Evolutionary conservation across 2,329 filamentous ascomycete species (phyloP).

Genomic region (Fusarium hostae): DNA sequence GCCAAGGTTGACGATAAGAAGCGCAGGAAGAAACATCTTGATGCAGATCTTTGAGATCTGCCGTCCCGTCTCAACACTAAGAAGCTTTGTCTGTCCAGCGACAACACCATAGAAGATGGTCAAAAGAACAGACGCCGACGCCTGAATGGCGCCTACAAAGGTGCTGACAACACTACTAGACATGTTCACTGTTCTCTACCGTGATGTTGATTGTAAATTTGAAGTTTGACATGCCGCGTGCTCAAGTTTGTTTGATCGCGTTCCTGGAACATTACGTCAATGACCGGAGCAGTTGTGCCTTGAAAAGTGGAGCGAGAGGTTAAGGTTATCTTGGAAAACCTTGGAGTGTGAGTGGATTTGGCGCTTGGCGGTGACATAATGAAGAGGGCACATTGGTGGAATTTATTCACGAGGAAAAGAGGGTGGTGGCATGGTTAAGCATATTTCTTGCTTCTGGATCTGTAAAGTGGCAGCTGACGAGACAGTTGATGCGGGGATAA

Average conservation of each 20-base stretch:
- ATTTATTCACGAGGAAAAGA: neutral
- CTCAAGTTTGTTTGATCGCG: neutral
- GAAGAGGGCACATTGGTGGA: neutral
- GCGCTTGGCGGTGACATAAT: constrained; percentile 11
- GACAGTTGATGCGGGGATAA: neutral
- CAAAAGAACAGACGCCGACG: constrained; percentile 31
- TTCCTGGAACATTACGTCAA: constrained; percentile 19
- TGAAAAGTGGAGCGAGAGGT: constrained; percentile 8
- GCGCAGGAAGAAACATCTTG: constrained; percentile 33
- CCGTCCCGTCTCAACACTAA: constrained; percentile 28
- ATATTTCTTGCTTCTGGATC: neutral
- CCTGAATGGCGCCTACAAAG: constrained; percentile 33
- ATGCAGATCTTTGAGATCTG: constrained; percentile 33
- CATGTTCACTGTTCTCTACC: neutral
- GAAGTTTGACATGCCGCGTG: neutral
- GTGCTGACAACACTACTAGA: constrained; percentile 21
- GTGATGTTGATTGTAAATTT: neutral
- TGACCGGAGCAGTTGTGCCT: constrained; percentile 27
- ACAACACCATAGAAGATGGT: constrained; percentile 32
- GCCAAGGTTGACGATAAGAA: constrained; percentile 29
- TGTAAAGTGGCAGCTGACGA: neutral
- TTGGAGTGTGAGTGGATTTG: neutral
- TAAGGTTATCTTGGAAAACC: constrained; percentile 17
- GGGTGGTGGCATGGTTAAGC: neutral
- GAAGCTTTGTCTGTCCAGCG: constrained; percentile 24